Percentiles rank a stretch among this genome's conserved stretches.
Evolutionary conservation across 805 yeast genomes (phyloP).

Genomic region (Candida suzukii): DNA sequence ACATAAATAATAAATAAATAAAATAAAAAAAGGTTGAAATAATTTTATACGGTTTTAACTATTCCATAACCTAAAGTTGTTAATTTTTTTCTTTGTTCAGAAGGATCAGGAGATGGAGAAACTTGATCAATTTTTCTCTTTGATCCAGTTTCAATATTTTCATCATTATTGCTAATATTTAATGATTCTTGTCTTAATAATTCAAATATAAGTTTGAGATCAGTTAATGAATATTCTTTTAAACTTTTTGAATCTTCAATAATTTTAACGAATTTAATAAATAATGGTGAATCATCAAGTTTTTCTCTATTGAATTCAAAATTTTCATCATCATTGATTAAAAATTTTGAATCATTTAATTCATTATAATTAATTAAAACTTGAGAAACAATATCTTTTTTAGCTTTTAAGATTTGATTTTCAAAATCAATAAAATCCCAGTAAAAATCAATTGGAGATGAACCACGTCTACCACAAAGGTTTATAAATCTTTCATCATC

Average conservation of each 20-base stretch:
- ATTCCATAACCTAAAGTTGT: constrained; percentile 21
- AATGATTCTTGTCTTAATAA: constrained; percentile 10
- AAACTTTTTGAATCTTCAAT: not conserved
- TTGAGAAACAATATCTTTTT: constrained; percentile 53
- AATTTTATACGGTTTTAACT: too few relatives aligned
- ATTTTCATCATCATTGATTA: too few relatives aligned
- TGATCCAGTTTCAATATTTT: too few relatives aligned
- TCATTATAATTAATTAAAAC: constrained; percentile 27
- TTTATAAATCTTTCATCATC: constrained; percentile 51
- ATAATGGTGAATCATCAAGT: not conserved
- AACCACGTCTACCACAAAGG: constrained; percentile 70
- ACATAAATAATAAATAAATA: too few relatives aligned
- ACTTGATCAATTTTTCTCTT: constrained; percentile 6
- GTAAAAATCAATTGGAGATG: constrained; percentile 69
- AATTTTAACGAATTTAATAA: not conserved
- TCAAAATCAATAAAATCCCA: constrained; percentile 67
- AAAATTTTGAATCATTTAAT: constrained; percentile 2
- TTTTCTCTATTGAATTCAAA: too few relatives aligned
- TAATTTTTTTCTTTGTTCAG: constrained; percentile 11
- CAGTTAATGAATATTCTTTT: constrained; percentile 3
- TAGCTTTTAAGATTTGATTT: constrained; percentile 45
- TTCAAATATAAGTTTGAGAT: constrained; percentile 12
- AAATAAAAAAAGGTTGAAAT: too few relatives aligned
- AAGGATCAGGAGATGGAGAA: constrained; percentile 1
- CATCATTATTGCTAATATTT: not conserved